These are phyloP conservation scores for Coemansia sp. DNA, from an alignment of 371 early-diverging fungal species.

Conservation along the genomic window DNA sequence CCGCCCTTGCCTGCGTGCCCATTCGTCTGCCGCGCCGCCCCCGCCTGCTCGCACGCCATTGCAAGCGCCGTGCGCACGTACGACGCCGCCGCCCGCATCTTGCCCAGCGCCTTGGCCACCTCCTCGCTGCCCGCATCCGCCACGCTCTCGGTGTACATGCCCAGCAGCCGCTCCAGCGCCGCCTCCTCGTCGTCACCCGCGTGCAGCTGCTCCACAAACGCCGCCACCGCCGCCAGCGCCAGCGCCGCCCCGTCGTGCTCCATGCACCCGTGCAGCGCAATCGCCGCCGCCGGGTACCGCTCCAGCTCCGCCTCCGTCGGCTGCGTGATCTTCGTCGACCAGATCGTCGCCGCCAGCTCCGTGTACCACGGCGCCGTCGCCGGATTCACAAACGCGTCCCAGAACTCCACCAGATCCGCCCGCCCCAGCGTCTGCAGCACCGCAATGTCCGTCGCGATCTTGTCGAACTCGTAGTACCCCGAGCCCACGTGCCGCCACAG, in stretches of 20 bases:
- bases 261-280: conserved; percentile 46
- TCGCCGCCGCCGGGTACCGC: conserved; percentile 10
- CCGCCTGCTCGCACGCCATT: conserved; percentile 32
- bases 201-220: conserved; percentile 6
- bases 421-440: conserved; percentile 17
- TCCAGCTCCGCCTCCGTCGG: conserved; percentile 28
- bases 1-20: neutral
- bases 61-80: conserved; percentile 45
- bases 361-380: conserved; percentile 16
- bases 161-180: conserved; percentile 13
- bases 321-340: conserved; percentile 34
- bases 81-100: conserved; percentile 32
- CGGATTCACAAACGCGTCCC: conserved; percentile 37
- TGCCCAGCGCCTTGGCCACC: conserved; percentile 15
- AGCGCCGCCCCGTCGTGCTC: conserved; percentile 30
- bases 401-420: conserved; percentile 38
- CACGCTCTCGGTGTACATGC: neutral
- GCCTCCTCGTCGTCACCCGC: neutral
- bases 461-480: conserved; percentile 85
- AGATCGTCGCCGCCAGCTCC: conserved; percentile 22
- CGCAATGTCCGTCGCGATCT: conserved; percentile 45
- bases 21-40: neutral
- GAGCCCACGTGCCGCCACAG: conserved; percentile 79
- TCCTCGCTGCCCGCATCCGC: neutral
- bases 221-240: conserved; percentile 12